Evolutionary conservation across 2,329 filamentous ascomycete species (phyloP).

Genomic region (Aspergillus sp.): DNA sequence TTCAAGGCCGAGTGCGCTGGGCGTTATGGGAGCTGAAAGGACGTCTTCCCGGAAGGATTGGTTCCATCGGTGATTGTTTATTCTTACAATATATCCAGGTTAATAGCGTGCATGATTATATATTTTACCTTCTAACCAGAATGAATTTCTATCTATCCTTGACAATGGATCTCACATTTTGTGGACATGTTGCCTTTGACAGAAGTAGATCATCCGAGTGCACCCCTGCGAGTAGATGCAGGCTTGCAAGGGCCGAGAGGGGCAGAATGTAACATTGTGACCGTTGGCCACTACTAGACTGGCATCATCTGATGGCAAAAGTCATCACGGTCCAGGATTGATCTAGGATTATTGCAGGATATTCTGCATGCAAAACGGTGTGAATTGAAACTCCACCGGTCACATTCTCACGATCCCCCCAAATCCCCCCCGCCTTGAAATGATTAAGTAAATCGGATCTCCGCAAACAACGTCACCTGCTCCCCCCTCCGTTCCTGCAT

Average conservation of each 20-base stretch:
- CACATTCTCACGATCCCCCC: not conserved
- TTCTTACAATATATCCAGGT: not conserved
- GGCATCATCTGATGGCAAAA: not conserved
- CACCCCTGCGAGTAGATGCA: not conserved
- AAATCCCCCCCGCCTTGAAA: not conserved
- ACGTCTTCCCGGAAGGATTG: not conserved
- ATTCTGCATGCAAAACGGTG: not conserved
- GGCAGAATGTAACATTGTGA: not conserved
- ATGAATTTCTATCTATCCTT: not conserved
- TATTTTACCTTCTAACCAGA: not conserved
- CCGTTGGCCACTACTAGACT: not conserved
- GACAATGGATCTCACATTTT: too few relatives aligned
- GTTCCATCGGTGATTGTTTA: not conserved
- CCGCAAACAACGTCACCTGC: slow-evolving; percentile 19
- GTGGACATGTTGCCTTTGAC: too few relatives aligned
- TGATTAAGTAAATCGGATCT: not conserved
- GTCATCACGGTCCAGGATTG: not conserved
- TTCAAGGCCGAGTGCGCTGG: slow-evolving; percentile 1
- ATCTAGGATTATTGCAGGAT: not conserved
- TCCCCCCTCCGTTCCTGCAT: slow-evolving; percentile 7
- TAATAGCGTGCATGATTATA: slow-evolving; percentile 1
- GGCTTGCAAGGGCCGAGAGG: not conserved
- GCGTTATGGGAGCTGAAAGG: slow-evolving; percentile 11
- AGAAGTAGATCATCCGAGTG: not conserved
- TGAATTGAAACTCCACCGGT: not conserved